These are phyloP conservation scores for Panicum miliaceum DNA, from an alignment of 176 grass and related monocot species.

Conservation along the genomic window DNA sequence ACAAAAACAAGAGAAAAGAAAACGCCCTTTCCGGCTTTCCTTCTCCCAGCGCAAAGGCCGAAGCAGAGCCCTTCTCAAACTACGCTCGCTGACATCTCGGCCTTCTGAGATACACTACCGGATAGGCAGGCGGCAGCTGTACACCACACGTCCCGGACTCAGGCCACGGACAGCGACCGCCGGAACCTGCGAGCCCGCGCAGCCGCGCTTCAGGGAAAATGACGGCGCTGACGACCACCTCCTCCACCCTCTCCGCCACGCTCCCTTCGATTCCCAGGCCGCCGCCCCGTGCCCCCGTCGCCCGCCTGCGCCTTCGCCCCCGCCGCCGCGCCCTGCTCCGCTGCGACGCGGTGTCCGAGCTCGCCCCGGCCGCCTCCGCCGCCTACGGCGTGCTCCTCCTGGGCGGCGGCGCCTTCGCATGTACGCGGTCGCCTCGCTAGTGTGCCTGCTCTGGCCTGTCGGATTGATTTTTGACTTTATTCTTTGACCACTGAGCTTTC, in stretches of 20 bases:
- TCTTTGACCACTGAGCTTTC: constrained; percentile 33
- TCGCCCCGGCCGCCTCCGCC: constrained; percentile 57
- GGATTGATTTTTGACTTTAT: constrained; percentile 15
- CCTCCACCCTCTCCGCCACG: constrained; percentile 20
- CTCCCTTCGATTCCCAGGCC: background rate
- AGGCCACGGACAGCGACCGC: constrained; percentile 28
- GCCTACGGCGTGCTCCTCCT: constrained; percentile 75
- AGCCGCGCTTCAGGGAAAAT: constrained; percentile 21
- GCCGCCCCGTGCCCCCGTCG: background rate
- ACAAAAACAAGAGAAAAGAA: background rate
- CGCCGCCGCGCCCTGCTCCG: constrained; percentile 37
- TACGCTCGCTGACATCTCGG: background rate
- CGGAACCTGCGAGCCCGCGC: constrained; percentile 8
- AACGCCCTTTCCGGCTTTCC: background rate
- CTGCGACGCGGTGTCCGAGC: constrained; percentile 59
- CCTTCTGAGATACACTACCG: background rate
- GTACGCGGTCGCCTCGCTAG: constrained; percentile 32
- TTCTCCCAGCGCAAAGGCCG: background rate
- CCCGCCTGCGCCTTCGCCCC: background rate
- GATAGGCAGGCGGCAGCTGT: constrained; percentile 8
- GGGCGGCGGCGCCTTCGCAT: constrained; percentile 74
- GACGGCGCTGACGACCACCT: constrained; percentile 31
- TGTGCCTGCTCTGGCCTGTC: constrained; percentile 1
- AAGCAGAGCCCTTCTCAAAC: background rate
- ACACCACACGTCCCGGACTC: constrained; percentile 1